These are phyloP conservation scores for Candida glucosophila DNA, from an alignment of 1,139 yeast species.

Conservation along the genomic window DNA sequence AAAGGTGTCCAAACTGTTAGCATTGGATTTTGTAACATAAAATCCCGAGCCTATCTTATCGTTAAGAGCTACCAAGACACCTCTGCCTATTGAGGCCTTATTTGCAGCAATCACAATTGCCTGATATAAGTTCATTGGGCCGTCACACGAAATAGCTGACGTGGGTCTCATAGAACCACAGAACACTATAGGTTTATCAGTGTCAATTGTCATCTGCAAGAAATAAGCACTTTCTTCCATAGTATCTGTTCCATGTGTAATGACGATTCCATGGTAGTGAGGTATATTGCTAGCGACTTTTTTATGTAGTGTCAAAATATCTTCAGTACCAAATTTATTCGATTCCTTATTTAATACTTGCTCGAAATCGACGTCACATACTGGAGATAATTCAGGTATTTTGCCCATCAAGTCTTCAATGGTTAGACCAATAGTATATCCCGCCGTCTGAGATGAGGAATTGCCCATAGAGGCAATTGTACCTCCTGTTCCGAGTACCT, in stretches of 20 bases:
- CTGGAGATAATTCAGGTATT: slow-evolving; percentile 51
- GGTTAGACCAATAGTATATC: slow-evolving; percentile 58
- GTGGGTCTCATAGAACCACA: slow-evolving; percentile 72
- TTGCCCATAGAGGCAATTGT: slow-evolving; percentile 63
- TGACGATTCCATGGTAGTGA: slow-evolving; percentile 45
- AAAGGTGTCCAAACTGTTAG: slow-evolving; percentile 61
- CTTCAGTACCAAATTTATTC: slow-evolving; percentile 45
- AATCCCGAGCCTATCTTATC: slow-evolving; percentile 64
- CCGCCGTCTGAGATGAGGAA: slow-evolving; percentile 53
- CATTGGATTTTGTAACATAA: slow-evolving; percentile 61
- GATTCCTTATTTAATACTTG: slow-evolving; percentile 60
- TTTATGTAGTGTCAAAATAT: slow-evolving; percentile 24
- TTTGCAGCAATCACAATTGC: slow-evolving; percentile 56
- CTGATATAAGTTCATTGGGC: slow-evolving; percentile 64
- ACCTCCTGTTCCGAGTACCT: slow-evolving; percentile 66
- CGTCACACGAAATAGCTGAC: slow-evolving; percentile 61
- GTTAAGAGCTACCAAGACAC: slow-evolving; percentile 54
- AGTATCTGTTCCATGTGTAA: slow-evolving; percentile 70
- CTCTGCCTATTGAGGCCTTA: slow-evolving; percentile 43
- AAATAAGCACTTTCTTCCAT: slow-evolving; percentile 66
- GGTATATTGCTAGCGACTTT: slow-evolving; percentile 37
- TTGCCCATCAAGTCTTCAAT: slow-evolving; percentile 50
- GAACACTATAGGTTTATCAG: slow-evolving; percentile 52
- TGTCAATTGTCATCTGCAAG: slow-evolving; percentile 47
- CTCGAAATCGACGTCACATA: slow-evolving; percentile 54